Evolutionary conservation across 2,329 filamentous ascomycete genomes (phyloP).

Genomic region (Boeremia lycopersici): DNA sequence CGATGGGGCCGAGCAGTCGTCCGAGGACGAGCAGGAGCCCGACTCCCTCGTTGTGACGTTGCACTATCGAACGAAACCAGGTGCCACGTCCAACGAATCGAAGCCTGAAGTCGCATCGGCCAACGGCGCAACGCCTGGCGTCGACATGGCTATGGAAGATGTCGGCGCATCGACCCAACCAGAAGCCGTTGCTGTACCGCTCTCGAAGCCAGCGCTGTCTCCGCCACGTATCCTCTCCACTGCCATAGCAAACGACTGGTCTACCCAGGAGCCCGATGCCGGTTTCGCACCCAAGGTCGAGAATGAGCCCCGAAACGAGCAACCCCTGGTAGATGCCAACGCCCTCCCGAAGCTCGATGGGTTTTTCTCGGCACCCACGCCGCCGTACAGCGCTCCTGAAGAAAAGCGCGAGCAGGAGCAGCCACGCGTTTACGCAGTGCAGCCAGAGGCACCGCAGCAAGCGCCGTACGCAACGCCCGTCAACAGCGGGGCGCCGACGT

Average conservation of each 20-base stretch:
- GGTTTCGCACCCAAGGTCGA: slow-evolving; percentile 2
- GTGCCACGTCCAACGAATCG: neutral
- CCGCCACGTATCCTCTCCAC: neutral
- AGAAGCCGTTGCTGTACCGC: neutral
- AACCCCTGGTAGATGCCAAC: slow-evolving; percentile 5
- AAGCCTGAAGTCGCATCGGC: neutral
- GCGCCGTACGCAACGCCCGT: neutral
- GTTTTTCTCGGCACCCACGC: slow-evolving; percentile 29
- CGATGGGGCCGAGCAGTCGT: slow-evolving; percentile 41
- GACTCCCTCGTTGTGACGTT: slow-evolving; percentile 79
- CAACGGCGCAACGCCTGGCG: neutral
- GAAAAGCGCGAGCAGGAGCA: slow-evolving; percentile 13
- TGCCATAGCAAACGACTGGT: slow-evolving; percentile 14
- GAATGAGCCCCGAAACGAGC: no score
- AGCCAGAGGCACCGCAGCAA: neutral
- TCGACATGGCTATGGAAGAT: neutral
- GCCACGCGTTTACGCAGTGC: neutral
- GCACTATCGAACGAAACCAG: slow-evolving; percentile 32
- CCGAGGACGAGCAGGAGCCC: slow-evolving; percentile 40
- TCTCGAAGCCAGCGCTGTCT: slow-evolving; percentile 1
- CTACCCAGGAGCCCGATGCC: neutral
- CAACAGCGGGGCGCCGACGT: slow-evolving; percentile 19
- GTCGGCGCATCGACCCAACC: neutral
- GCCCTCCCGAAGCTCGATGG: slow-evolving; percentile 18
- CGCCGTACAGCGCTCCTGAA: slow-evolving; percentile 29